Evolutionary conservation across 345 rosid genomes (phyloP).

Genomic region (Lenwebbia sp.): DNA sequence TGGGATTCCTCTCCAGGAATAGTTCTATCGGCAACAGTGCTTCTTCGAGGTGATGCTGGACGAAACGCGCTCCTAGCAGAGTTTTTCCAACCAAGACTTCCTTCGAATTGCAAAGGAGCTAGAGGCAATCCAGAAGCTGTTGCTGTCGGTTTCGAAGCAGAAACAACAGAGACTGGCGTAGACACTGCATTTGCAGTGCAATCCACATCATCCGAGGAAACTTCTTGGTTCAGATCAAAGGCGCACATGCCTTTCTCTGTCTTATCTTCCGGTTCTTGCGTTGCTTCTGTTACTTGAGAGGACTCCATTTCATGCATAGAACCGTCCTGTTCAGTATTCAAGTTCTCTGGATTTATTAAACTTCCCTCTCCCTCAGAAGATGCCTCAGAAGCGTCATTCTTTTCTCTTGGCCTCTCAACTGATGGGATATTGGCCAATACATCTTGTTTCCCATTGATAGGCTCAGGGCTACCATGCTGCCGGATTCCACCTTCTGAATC

Average conservation of each 20-base stretch:
- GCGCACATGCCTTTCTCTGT: conserved; percentile 46
- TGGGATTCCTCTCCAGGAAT: conserved; percentile 21
- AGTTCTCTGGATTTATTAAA: conserved; percentile 12
- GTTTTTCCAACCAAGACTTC: conserved; percentile 66
- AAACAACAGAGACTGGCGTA: conserved; percentile 38
- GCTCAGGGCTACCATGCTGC: conserved; percentile 38
- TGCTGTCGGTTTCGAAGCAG: conserved; percentile 43
- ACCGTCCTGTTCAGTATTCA: conserved; percentile 23
- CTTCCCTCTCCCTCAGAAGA: conserved; percentile 17
- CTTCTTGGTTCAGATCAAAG: conserved; percentile 85
- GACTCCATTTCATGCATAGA: conserved; percentile 39
- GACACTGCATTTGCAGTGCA: conserved; percentile 25
- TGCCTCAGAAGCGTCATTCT: conserved; percentile 29
- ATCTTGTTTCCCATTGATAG: conserved; percentile 20
- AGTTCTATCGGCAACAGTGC: conserved; percentile 23
- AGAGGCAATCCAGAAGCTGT: conserved; percentile 44
- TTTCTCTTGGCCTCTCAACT: conserved; percentile 31
- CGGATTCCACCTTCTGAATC: conserved; percentile 27
- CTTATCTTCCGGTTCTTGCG: conserved; percentile 39
- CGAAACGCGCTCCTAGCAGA: conserved; percentile 69
- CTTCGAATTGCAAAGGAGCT: conserved; percentile 59
- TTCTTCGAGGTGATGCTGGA: conserved; percentile 51
- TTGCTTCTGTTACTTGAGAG: conserved; percentile 40
- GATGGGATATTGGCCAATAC: conserved; percentile 10
- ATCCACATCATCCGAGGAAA: conserved; percentile 68